Base-by-base conservation (phyloP, 768 basidiomycete genomes). In the Boletus coccyginus region DNA sequence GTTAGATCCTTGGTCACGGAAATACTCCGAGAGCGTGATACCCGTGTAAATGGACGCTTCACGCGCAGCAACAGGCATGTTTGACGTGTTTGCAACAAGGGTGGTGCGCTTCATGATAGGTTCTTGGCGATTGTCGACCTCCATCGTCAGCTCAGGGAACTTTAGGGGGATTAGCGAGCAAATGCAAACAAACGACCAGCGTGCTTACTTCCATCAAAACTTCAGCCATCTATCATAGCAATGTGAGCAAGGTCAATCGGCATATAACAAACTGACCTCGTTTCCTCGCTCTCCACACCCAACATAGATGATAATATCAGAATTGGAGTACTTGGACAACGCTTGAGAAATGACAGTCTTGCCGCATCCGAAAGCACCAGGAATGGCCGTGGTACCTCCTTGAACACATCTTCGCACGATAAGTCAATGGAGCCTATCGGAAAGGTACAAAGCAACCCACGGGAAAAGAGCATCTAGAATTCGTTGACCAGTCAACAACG, bases 21-120 rank as follows among this genome's bases (percentile, higher is more conserved):
- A 98, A 77, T 98, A 98, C 69, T 99, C 97, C 27, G 97, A 94
- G 21, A 98, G 85, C 1, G 97, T 98, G 75, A 98, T 98, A 65
- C 97, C 97, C 51, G 97, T 99, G 76, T 99, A 99, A 70, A 99
- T 98, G 19, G 96, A 98, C 6, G 97, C 97, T 75, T 99, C 97
- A 62, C 97, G 92, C 43, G 97, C 97, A 43, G 97, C 97, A 64
- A 99, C 97, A 63, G 97, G 97, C 97, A 99, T 99, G 78, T 98
- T 98, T 47, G 97, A 99, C 3, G 97, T 99, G 73, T 99, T 99
- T 62, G 97, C 97, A 58, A 99, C 95, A 24, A 99, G 85, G 14
- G 95, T 93, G 0, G 97, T 99, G 57, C 97, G 95, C 76, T 99
- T 99, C 97, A 99, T 99, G 80, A 99, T 98, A 35, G 97, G 97